These are phyloP conservation scores for Sclerotinia subarctica DNA, from an alignment of 2,329 filamentous ascomycete species.

Conservation along the genomic window DNA sequence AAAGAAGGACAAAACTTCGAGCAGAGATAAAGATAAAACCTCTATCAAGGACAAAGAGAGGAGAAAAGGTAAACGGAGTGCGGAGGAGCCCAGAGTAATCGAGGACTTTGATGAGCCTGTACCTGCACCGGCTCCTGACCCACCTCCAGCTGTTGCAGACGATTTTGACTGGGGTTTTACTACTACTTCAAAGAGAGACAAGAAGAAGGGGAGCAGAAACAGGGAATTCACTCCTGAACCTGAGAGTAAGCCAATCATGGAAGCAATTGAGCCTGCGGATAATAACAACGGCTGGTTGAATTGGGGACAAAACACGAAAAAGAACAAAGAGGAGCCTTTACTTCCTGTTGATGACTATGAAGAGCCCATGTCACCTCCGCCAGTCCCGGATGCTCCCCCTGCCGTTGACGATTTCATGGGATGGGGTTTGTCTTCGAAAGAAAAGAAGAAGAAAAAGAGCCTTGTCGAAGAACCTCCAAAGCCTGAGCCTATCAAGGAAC, in stretches of 20 bases:
- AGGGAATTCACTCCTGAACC: conserved; percentile 29
- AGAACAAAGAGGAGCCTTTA: conserved; percentile 33
- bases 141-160: conserved; percentile 35
- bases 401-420: conserved; percentile 36
- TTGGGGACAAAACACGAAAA: conserved; percentile 34
- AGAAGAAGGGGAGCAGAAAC: conserved; percentile 43
- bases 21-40: conserved; percentile 14
- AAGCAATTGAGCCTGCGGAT: conserved; percentile 31
- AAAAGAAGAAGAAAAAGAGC: conserved; percentile 51
- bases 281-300: conserved; percentile 34
- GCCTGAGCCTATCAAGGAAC: conserved; percentile 46
- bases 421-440: conserved; percentile 35
- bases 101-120: conserved; percentile 17
- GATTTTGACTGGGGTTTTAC: conserved; percentile 21
- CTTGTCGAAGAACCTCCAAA: conserved; percentile 45
- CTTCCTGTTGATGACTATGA: conserved; percentile 37
- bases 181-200: conserved; percentile 40
- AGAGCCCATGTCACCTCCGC: conserved; percentile 38
- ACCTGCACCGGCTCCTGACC: conserved; percentile 30
- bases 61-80: conserved; percentile 43
- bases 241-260: conserved; percentile 27
- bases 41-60: conserved; percentile 40
- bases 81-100: conserved; percentile 19
- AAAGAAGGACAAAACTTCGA: conserved; percentile 23
- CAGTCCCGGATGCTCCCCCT: conserved; percentile 37